Evolutionary conservation across 306 rosid genomes (phyloP).

Genomic region (Arachis hypogaea): DNA sequence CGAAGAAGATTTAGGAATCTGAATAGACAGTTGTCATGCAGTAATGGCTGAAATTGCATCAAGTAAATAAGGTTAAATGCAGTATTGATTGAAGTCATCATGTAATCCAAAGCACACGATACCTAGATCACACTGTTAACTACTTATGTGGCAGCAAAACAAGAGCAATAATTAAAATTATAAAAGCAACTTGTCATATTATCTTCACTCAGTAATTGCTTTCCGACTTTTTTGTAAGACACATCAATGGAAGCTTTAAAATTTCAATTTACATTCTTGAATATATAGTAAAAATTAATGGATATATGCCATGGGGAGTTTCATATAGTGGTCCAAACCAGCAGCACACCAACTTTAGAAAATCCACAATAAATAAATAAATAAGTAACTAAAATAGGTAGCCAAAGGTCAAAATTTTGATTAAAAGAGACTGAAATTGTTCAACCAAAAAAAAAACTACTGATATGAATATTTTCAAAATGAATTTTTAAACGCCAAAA

Average conservation of each 20-base stretch:
- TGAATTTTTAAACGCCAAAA: conserved; percentile 4
- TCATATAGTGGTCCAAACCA: conserved; percentile 20
- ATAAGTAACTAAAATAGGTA: neutral
- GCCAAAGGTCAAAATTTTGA: conserved; percentile 33
- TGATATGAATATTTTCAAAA: conserved; percentile 13
- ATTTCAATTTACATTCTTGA: conserved; percentile 20
- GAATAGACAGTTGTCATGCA: conserved; percentile 16
- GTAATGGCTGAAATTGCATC: conserved; percentile 20
- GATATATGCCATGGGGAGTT: conserved; percentile 19
- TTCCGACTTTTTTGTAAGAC: neutral
- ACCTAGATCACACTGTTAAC: conserved; percentile 16
- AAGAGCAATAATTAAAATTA: conserved; percentile 2
- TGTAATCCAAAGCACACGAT: conserved; percentile 18
- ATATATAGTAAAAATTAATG: conserved; percentile 11
- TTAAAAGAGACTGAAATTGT: conserved; percentile 27
- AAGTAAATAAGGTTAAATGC: conserved; percentile 5
- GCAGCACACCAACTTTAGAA: too few species aligned
- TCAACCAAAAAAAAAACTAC: neutral
- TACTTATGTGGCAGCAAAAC: neutral
- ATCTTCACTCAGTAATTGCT: conserved; percentile 2
- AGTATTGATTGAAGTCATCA: neutral
- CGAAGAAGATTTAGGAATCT: conserved; percentile 9
- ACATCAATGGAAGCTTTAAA: conserved; percentile 18
- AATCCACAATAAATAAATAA: too few species aligned
- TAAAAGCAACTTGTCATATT: conserved; percentile 2